Base-by-base conservation (phyloP, 2,329 filamentous ascomycete species). In the Neofusicoccum laricinum region DNA sequence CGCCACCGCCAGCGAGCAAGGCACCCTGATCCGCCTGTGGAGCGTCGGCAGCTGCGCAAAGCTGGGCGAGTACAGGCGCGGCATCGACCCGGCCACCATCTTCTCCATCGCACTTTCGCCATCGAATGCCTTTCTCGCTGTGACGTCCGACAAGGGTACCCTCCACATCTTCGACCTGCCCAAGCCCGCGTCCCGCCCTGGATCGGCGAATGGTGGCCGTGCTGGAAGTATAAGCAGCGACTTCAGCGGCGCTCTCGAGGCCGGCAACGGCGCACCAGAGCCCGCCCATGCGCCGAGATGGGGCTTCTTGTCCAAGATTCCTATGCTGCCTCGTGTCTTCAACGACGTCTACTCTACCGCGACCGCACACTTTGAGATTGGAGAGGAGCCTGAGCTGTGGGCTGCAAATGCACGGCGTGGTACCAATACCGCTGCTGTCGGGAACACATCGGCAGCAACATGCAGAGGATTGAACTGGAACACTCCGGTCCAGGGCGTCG, bases 81-180 rank as follows among this genome's bases (percentile, higher is more conserved):
- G 95, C 46, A 89, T 96, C 53, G 95, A 99, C 72, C 90, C 88
- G 40, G 93, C 95, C 15, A 88, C 88, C 62, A 90, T 98, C 69
- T 97, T 91, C 78, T 94, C 91, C 1, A 82, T 99, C 11, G 89
- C 90, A 11, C 95, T 99, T 75, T 96, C 91, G 19, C 93, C 93
- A 0, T 88, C 88, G 0, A 91, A 90, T 59, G 86, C 84, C 48
- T 85, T 93, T 73, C 84, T 98, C 11, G 95, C 95, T 30, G 94
- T 93, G 67, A 98, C 94, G 0, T 97, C 93, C 1, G 95, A 99
- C 81, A 99, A 98, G 78, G 93, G 92, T 5, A 99, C 93, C 0
- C 83, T 99, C 11, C 95, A 99, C 77, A 85, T 99, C 41, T 99
- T 97, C 73, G 93, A 98, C 72, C 84, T 97, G 0, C 89, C 90